Percentiles rank a stretch among this genome's conserved stretches.
These are phyloP conservation scores for Nicotiana sylvestris DNA, from an alignment of 257 asterid species.

Conservation along the genomic window DNA sequence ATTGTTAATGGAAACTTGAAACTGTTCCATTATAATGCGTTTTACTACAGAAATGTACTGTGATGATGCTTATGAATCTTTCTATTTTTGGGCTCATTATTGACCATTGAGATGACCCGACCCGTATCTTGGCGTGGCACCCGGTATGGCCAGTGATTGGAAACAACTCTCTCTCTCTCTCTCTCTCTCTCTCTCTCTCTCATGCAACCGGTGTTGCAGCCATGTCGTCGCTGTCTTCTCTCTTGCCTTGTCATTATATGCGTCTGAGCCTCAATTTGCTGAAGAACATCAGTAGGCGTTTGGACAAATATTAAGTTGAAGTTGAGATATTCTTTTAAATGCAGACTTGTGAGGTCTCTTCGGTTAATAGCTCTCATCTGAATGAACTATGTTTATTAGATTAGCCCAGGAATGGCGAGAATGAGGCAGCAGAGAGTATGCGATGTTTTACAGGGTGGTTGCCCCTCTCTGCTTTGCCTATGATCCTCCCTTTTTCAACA, in stretches of 20 bases:
- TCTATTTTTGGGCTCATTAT: not conserved
- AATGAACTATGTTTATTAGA: not conserved
- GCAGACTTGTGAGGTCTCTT: too few species aligned
- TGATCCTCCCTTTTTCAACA: not conserved
- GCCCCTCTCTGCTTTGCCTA: conserved; percentile 41
- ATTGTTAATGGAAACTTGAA: not conserved
- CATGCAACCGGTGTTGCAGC: conserved; percentile 27
- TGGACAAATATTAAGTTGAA: too few species aligned
- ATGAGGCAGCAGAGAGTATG: conserved; percentile 8
- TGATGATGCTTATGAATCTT: conserved; percentile 21
- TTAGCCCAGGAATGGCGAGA: not conserved
- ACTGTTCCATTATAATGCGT: not conserved
- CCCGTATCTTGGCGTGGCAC: conserved; percentile 30
- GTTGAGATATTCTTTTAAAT: too few species aligned
- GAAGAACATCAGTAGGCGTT: too few species aligned
- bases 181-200: too few species aligned
- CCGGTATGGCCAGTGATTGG: not conserved
- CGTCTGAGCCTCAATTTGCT: conserved; percentile 16
- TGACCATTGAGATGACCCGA: not conserved
- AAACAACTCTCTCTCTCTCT: too few species aligned
- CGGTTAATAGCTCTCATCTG: too few species aligned
- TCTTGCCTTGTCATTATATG: not conserved
- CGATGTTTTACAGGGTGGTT: conserved; percentile 42
- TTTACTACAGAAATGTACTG: not conserved
- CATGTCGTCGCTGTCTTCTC: conserved; percentile 7